Conservation (phyloP, 352 stramenopile genomes). For the Phytophthora fragariaefolia region DNA sequence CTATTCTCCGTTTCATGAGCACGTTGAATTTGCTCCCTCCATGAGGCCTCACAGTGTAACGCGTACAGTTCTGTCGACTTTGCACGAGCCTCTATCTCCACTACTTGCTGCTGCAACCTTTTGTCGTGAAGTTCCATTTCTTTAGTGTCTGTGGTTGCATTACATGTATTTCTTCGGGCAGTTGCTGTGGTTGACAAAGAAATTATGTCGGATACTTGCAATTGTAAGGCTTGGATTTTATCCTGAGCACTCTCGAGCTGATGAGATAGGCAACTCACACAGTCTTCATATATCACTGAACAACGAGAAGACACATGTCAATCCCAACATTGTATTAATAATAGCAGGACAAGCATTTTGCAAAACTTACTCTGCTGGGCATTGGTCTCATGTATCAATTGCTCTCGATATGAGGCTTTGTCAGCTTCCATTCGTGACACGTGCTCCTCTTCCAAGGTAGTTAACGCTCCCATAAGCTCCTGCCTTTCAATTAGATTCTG, state of each 20-base stretch:
- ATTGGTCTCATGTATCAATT: slow-evolving; percentile 19
- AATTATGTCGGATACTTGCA: slow-evolving; percentile 12
- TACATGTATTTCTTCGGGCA: not conserved
- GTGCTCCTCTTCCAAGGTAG: slow-evolving; percentile 41
- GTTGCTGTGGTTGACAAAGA: slow-evolving; percentile 8
- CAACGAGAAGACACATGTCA: slow-evolving; percentile 4
- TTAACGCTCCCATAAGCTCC: slow-evolving; percentile 22
- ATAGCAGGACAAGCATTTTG: not conserved
- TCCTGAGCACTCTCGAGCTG: slow-evolving; percentile 7
- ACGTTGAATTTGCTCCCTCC: slow-evolving; percentile 39
- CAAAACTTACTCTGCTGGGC: slow-evolving; percentile 28
- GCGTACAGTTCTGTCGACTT: slow-evolving; percentile 50
- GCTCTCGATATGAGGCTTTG: slow-evolving; percentile 25
- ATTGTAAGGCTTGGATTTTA: slow-evolving; percentile 12
- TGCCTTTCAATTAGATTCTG: slow-evolving; percentile 24
- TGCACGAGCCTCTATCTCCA: slow-evolving; percentile 42
- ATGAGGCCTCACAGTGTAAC: slow-evolving; percentile 47
- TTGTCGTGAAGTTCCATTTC: slow-evolving; percentile 3
- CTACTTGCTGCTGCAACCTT: slow-evolving; percentile 19
- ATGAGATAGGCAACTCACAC: slow-evolving; percentile 8
- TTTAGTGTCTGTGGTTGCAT: slow-evolving; percentile 10
- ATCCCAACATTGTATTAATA: not conserved
- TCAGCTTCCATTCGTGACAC: slow-evolving; percentile 31
- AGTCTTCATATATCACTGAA: slow-evolving; percentile 32
- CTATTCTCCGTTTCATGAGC: slow-evolving; percentile 35